Base-by-base conservation (phyloP, 2,329 filamentous ascomycete species). In the Hansfordia pulvinata region DNA sequence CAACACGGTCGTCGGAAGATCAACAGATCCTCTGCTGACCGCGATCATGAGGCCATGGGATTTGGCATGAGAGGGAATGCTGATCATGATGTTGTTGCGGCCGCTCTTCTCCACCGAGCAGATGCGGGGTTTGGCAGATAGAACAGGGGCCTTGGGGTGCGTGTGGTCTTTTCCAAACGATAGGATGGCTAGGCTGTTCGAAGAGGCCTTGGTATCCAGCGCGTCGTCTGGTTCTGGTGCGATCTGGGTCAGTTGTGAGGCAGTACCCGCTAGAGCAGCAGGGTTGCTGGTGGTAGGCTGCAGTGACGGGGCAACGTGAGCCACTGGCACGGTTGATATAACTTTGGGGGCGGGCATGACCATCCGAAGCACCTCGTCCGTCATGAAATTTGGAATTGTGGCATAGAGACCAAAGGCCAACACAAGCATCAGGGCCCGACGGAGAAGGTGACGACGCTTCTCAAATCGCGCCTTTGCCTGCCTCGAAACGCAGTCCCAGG, bases 21-120 rank as follows among this genome's bases (percentile, higher is more conserved):
- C 47, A 18, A 52, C 40, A 10, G 57, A 52, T 4, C 54, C 61
- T 22, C 68, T 61, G 20, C 57, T 61, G 14, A 71, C 64, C 14
- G 64, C 60, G 27, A 76, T 59, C 4, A 60, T 53, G 23, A 72
- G 53, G 68, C 69, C 75, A 15, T 52, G 52, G 23, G 56, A 57
- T 44, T 62, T 73, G 39, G 53, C 62, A 23, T 43, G 50, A 25
- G 53, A 49, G 3, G 66, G 60, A 9, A 75, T 61, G 26, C 57
- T 62, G 26, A 75, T 56, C 26, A 72, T 43, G 17, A 75, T 60
- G 32, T 68, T 59, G 29, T 62, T 59, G 28, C 54, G 52, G 30
- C 60, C 55, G 31, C 55, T 41, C 10, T 60, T 39, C 29, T 62
- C 52, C 9, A 57, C 62, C 2, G 56, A 56, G 42, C 62, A 69